phyloP scores from a whole-genome alignment of 345 rosid genomes.

The Gossypium australe region DNA sequence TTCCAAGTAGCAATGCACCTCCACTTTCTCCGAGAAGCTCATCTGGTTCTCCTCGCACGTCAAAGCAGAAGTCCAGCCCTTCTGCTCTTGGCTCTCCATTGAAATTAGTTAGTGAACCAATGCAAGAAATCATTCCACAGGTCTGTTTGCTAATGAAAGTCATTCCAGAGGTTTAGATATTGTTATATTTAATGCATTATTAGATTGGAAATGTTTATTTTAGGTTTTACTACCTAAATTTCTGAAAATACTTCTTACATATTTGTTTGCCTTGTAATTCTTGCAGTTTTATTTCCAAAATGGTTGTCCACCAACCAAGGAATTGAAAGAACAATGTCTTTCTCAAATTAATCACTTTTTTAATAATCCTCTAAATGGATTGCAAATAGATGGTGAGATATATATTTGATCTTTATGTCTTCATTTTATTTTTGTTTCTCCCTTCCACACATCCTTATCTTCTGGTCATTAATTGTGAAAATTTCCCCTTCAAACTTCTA shows the following conservation, averaged over 20 bases:
- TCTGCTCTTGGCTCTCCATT: conserved; percentile 72
- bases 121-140: conserved; percentile 78
- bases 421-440: neutral
- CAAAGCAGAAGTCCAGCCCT: conserved; percentile 58
- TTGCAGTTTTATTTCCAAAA: conserved; percentile 85
- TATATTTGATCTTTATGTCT: neutral
- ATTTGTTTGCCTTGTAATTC: conserved; percentile 15
- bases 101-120: conserved; percentile 55
- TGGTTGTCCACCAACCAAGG: conserved; percentile 70
- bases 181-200: neutral
- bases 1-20: conserved; percentile 74
- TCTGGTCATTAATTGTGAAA: neutral
- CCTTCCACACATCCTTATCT: neutral
- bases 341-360: conserved; percentile 49
- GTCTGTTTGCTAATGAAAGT: conserved; percentile 31
- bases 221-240: neutral
- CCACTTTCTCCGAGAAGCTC: conserved; percentile 86
- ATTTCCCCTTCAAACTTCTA: neutral
- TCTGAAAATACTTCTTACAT: neutral
- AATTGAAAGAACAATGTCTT: conserved; percentile 59
- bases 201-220: neutral
- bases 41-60: conserved; percentile 66
- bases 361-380: conserved; percentile 49
- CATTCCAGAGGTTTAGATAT: neutral
- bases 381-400: conserved; percentile 59